Percentiles rank a stretch among this genome's conserved stretches.
Conservation (phyloP, 2,329 filamentous ascomycete genomes). For the Shiraia sp. region DNA sequence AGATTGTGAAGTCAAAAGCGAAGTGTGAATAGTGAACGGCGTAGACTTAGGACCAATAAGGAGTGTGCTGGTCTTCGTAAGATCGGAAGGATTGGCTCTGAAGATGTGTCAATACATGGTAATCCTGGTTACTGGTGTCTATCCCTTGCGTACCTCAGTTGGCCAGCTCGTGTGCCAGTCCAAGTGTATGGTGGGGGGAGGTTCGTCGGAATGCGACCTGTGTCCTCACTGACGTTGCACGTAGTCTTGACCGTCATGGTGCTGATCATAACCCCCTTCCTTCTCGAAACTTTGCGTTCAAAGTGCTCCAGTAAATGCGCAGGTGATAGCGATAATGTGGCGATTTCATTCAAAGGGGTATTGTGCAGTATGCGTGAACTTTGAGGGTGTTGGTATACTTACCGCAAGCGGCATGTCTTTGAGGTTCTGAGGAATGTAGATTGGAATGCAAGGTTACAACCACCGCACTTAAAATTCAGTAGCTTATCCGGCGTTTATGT, state of each 20-base stretch:
- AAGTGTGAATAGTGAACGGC: slow-evolving; percentile 53
- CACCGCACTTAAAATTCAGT: slow-evolving; percentile 14
- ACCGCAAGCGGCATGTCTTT: slow-evolving; percentile 19
- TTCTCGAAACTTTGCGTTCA: slow-evolving; percentile 2
- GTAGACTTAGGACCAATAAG: slow-evolving; percentile 47
- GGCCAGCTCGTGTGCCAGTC: slow-evolving; percentile 18
- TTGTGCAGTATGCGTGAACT: slow-evolving; percentile 3
- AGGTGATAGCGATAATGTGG: background rate
- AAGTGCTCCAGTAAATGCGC: background rate
- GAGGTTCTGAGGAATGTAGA: slow-evolving; percentile 19
- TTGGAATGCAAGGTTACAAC: slow-evolving; percentile 24
- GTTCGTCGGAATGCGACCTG: slow-evolving; percentile 26
- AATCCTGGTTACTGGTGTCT: background rate
- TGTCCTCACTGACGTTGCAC: slow-evolving; percentile 14
- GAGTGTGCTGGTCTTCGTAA: slow-evolving; percentile 43
- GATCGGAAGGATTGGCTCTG: slow-evolving; percentile 47
- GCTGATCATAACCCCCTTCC: background rate
- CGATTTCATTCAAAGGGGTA: background rate
- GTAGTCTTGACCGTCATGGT: slow-evolving; percentile 16
- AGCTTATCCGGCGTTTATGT: background rate
- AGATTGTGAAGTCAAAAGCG: slow-evolving; percentile 51
- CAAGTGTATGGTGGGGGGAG: slow-evolving; percentile 39
- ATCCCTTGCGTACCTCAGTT: slow-evolving; percentile 28
- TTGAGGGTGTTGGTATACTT: slow-evolving; percentile 9
- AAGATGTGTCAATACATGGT: slow-evolving; percentile 3